phyloP scores from a whole-genome alignment of 192 early-diverging fungal species.

The Coemansia sp. region DNA sequence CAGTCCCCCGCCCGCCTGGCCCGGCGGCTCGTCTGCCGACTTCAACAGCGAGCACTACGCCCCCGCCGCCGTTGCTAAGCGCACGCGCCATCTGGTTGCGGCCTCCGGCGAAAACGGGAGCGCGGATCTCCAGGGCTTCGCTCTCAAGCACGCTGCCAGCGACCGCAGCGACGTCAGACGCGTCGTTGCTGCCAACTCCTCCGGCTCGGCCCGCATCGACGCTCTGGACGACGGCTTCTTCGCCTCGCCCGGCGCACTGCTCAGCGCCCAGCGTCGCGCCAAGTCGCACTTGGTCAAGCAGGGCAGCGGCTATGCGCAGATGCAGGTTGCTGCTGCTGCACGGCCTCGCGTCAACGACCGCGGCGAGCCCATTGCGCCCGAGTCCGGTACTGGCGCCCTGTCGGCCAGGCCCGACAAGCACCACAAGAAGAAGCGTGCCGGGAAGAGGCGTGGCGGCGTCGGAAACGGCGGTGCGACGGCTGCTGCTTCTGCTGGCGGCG shows the following conservation, averaged over 20 bases:
- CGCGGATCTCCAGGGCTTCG: conserved; percentile 51
- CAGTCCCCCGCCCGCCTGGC: conserved; percentile 66
- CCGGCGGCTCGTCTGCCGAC: conserved; percentile 50
- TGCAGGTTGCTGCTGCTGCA: conserved; percentile 31
- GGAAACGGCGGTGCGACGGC: conserved; percentile 31
- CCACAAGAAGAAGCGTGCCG: conserved; percentile 50
- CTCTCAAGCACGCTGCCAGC: conserved; percentile 55
- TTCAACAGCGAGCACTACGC: conserved; percentile 89
- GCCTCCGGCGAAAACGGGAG: conserved; percentile 8
- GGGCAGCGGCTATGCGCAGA: conserved; percentile 44
- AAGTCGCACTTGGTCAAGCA: conserved; percentile 37
- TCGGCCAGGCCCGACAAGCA: conserved; percentile 52
- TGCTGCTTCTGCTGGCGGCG: too few relatives aligned
- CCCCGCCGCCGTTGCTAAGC: conserved; percentile 46
- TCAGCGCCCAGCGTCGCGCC: conserved; percentile 25
- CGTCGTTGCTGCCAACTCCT: conserved; percentile 55
- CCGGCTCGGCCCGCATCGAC: conserved; percentile 31
- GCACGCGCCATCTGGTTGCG: conserved; percentile 49
- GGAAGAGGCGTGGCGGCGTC: conserved; percentile 71
- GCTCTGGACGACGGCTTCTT: conserved; percentile 52
- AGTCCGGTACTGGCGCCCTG: conserved; percentile 62
- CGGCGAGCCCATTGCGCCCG: conserved; percentile 53
- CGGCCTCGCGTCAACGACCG: conserved; percentile 50
- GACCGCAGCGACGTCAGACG: conserved; percentile 56
- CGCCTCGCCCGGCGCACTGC: conserved; percentile 17